Base-by-base conservation (phyloP, 805 yeast genomes). In the Candida chilensis region DNA sequence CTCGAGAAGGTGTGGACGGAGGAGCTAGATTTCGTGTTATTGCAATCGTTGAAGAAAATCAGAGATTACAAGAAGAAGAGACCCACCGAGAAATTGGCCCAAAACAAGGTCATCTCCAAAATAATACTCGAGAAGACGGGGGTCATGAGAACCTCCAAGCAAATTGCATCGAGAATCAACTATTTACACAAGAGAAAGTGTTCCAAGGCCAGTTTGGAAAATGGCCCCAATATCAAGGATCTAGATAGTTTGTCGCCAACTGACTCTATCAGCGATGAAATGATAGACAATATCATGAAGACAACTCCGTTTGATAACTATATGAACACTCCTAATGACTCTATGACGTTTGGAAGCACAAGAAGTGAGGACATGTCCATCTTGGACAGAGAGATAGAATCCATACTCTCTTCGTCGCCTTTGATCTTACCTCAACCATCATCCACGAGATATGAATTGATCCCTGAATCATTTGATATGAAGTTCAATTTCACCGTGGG, bases 111-210 rank as follows among this genome's bases (percentile, higher is more conserved):
- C 10, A 42, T 62, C 26, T 57, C 65, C 3, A 44, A 64, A 28
- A 59, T 62, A 66, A 35, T 62, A 19, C 45, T 44, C 17, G 52
- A 52, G 35, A 57, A 51, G 36, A 51, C 64, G 5, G 60, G 61
- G 8, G 40, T 54, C 1, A 39, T 45, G 21, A 47, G 65, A 32
- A 49, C 61, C 2, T 49, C 64, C 4, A 58, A 57, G 33, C 67
- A 61, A 33, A 55, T 61, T 13, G 49, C 54, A 4, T 41, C 52
- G 12, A 22, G 25, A 22, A 22, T 22, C 7, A 22, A 22, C 13
- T 22, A 22, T 22, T 11, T 22, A 5, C 11, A 22, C 25, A 22
- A 22, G 12, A 22, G 25, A 11, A 22, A 22, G 13, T n/a, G n/a
- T n/a, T n/a, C n/a, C n/a, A n/a, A n/a, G n/a, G n/a, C n/a, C n/a